Evolutionary conservation across 2,329 filamentous ascomycete species (phyloP).

Genomic region (Ceratocystis cacaofunesta): DNA sequence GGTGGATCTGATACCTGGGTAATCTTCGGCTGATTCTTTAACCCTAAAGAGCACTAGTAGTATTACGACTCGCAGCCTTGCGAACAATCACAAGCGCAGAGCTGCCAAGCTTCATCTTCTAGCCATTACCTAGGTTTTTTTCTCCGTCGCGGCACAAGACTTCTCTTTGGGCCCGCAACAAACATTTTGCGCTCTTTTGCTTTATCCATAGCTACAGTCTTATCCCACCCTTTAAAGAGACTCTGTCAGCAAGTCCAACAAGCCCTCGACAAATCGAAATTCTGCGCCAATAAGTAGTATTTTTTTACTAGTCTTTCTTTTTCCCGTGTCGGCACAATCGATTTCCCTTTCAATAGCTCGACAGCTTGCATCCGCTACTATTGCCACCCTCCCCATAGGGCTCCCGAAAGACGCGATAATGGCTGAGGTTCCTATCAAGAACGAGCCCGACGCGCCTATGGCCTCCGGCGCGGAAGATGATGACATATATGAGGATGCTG

Average conservation of each 20-base stretch:
- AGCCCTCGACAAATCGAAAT: too few species aligned
- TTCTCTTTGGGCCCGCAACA: background rate
- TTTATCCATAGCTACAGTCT: background rate
- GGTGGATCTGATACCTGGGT: background rate
- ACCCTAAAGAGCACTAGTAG: background rate
- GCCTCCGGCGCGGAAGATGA: constrained; percentile 39
- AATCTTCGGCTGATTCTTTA: background rate
- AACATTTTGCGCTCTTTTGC: background rate
- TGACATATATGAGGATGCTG: constrained; percentile 49
- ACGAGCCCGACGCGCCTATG: constrained; percentile 31
- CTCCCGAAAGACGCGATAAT: constrained; percentile 5
- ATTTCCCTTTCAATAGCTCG: background rate
- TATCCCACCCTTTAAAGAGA: background rate
- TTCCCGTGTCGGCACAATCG: background rate
- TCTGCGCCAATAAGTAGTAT: background rate
- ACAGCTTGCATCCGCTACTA: background rate
- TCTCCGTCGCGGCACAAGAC: background rate
- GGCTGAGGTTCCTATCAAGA: constrained; percentile 28
- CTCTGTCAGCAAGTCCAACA: too few species aligned
- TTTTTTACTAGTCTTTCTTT: background rate
- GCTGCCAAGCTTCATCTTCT: background rate
- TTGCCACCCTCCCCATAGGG: too few species aligned
- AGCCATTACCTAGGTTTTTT: background rate
- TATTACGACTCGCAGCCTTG: background rate
- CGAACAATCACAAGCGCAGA: background rate